Percentiles rank a stretch among this genome's conserved stretches.
Conservation (phyloP, 208 protist species). For the Balamuthia mandrillaris region DNA sequence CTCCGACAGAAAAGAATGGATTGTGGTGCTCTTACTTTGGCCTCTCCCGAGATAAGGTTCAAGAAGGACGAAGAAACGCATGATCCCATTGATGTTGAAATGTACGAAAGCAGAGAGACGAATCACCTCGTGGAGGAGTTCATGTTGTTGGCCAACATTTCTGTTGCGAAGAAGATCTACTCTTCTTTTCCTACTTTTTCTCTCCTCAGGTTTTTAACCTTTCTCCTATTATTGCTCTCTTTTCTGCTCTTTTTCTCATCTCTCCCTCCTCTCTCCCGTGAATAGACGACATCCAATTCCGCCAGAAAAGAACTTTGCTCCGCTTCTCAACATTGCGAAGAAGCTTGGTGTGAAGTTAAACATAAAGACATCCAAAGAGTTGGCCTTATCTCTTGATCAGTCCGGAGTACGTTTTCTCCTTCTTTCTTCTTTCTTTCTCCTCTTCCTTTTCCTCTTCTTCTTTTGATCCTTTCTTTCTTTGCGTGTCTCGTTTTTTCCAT, state of each 20-base stretch:
- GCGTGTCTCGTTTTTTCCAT: too few relatives aligned
- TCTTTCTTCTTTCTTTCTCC: not conserved
- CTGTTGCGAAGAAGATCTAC: slow-evolving; percentile 66
- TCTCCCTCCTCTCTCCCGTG: not conserved
- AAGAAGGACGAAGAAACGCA: slow-evolving; percentile 47
- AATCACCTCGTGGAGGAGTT: slow-evolving; percentile 75
- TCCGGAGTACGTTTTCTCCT: not conserved
- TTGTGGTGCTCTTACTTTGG: slow-evolving; percentile 69
- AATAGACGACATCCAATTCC: slow-evolving; percentile 57
- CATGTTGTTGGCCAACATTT: slow-evolving; percentile 76
- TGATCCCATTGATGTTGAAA: slow-evolving; percentile 56
- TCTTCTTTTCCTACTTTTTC: slow-evolving; percentile 23
- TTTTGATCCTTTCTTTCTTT: too few relatives aligned
- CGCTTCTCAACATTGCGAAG: slow-evolving; percentile 21
- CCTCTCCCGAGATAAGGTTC: slow-evolving; percentile 69
- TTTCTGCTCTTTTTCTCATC: not conserved
- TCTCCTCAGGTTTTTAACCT: slow-evolving; percentile 27
- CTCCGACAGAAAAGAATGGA: slow-evolving; percentile 14
- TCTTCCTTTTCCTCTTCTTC: not conserved
- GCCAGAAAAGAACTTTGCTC: slow-evolving; percentile 42
- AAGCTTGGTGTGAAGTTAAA: not conserved
- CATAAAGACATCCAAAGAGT: slow-evolving; percentile 43
- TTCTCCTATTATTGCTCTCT: not conserved
- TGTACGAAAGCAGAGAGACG: slow-evolving; percentile 60
- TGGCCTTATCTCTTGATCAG: slow-evolving; percentile 67